phyloP scores from a whole-genome alignment of 805 yeast genomes.

The Sungouiozyma ichnusensis region DNA sequence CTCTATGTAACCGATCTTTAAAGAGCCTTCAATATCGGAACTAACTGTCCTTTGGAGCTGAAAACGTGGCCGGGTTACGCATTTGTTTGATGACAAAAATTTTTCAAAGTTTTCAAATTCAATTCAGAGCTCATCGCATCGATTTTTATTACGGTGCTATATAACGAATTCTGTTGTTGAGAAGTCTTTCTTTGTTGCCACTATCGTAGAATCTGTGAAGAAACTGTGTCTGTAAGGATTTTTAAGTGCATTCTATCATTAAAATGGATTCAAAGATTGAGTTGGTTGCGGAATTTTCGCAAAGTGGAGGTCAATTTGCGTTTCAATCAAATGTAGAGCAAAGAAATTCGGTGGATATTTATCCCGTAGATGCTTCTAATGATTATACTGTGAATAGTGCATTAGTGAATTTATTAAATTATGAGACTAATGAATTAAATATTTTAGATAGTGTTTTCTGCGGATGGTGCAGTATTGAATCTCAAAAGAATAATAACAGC shows the following conservation, averaged over 20 bases:
- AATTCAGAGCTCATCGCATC: constrained; percentile 15
- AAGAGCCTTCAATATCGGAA: no score
- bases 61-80: constrained; percentile 49
- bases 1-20: no score
- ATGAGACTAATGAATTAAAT: constrained; percentile 23
- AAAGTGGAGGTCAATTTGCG: constrained; percentile 25
- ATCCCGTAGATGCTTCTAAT: constrained; percentile 22
- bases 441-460: constrained; percentile 17
- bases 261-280: constrained; percentile 12
- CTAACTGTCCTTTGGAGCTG: no score
- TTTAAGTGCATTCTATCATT: background rate
- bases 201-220: background rate
- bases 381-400: constrained; percentile 23
- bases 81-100: constrained; percentile 43
- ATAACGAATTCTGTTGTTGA: no score
- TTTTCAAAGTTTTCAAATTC: constrained; percentile 26
- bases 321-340: constrained; percentile 26
- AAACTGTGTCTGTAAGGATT: background rate
- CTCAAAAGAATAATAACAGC: constrained; percentile 8
- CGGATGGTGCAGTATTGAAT: constrained; percentile 20
- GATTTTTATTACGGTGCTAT: constrained; percentile 1
- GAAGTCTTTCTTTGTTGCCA: background rate
- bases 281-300: constrained; percentile 19
- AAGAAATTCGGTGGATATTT: constrained; percentile 27
- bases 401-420: constrained; percentile 22